Evolutionary conservation across 2,329 filamentous ascomycete species (phyloP).

Genomic region (Fusarium sp.): DNA sequence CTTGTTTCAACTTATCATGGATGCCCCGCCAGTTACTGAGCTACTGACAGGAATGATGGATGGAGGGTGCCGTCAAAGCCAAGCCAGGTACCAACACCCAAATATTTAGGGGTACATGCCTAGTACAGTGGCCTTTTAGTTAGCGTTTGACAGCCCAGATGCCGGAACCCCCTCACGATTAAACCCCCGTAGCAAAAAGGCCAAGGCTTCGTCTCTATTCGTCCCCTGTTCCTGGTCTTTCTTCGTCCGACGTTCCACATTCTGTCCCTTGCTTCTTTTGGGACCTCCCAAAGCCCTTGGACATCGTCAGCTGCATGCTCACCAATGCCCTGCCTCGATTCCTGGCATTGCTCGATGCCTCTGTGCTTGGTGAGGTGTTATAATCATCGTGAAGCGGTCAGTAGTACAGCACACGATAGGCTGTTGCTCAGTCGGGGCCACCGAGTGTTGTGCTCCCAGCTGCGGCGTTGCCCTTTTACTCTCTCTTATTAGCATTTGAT

Average conservation of each 20-base stretch:
- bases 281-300: slow-evolving; percentile 25
- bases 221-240: slow-evolving; percentile 40
- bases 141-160: not conserved
- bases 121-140: not conserved
- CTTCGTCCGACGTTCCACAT: slow-evolving; percentile 36
- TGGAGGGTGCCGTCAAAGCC: not conserved
- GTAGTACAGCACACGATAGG: slow-evolving; percentile 21
- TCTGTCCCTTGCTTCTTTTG: slow-evolving; percentile 40
- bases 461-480: slow-evolving; percentile 19
- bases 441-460: slow-evolving; percentile 33
- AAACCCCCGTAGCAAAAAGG: slow-evolving; percentile 20
- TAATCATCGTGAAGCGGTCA: slow-evolving; percentile 32
- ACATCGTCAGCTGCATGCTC: slow-evolving; percentile 24
- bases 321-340: slow-evolving; percentile 19
- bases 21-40: not conserved
- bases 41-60: not conserved
- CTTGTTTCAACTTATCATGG: not conserved
- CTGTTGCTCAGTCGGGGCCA: slow-evolving; percentile 37
- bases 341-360: slow-evolving; percentile 6
- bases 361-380: not conserved
- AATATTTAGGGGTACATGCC: not conserved
- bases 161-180: slow-evolving; percentile 22
- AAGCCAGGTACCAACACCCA: not conserved
- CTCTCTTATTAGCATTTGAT: slow-evolving; percentile 3
- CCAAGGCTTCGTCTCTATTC: slow-evolving; percentile 27